Conservation (phyloP, 2,329 filamentous ascomycete genomes). For the Aureobasidium sp. region DNA sequence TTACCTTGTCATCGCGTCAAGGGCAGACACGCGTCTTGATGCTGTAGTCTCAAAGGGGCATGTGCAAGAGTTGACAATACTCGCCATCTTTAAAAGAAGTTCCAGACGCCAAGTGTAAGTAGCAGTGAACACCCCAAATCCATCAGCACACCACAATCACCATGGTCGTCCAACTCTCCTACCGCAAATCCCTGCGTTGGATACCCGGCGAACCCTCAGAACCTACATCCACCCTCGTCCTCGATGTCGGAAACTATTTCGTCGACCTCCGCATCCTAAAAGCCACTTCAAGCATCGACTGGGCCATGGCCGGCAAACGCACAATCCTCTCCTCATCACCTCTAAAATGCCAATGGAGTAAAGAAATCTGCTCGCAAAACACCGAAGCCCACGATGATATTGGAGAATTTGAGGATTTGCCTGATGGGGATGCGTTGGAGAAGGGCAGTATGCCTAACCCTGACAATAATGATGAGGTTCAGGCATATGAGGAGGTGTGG, state of each 20-base stretch:
- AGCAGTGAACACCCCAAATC: not conserved
- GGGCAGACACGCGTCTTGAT: not conserved
- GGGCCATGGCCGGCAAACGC: conserved; percentile 9
- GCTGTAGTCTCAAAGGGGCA: not conserved
- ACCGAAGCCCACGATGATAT: conserved; percentile 4
- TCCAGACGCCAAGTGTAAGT: not conserved
- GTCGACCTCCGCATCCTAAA: conserved; percentile 10
- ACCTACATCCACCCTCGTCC: conserved; percentile 3
- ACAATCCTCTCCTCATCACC: not conserved
- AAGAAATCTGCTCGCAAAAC: conserved; percentile 10
- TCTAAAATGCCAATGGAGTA: conserved; percentile 6
- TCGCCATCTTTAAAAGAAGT: not conserved
- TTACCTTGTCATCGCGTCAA: not conserved
- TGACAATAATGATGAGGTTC: not conserved
- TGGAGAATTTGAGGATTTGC: conserved; percentile 4
- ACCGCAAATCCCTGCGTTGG: conserved; percentile 7
- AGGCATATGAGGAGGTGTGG: conserved; percentile 10
- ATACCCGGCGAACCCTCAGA: conserved; percentile 4
- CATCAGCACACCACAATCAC: not conserved
- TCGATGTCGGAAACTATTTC: conserved; percentile 5
- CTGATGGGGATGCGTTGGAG: conserved; percentile 7
- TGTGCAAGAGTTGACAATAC: not conserved
- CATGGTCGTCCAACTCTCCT: conserved; percentile 9
- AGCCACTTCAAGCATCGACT: not conserved
- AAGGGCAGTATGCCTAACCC: conserved; percentile 5